These are phyloP conservation scores for Podaxis sp. DNA, from an alignment of 768 basidiomycete species.

Conservation along the genomic window DNA sequence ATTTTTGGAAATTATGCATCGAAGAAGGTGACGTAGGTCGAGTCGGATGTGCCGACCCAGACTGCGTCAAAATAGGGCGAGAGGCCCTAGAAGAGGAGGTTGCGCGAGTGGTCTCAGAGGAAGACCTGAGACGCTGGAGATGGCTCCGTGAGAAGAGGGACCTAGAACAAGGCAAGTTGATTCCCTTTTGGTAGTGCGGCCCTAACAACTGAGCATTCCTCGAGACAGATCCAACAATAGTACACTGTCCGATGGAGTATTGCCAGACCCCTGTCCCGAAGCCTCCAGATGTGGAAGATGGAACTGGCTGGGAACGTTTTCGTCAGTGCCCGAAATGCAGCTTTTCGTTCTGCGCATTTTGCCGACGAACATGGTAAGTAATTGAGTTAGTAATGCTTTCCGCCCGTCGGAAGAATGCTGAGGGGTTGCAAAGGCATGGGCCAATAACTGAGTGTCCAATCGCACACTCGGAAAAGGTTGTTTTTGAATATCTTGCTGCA, in stretches of 20 bases:
- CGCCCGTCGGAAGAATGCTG: background rate
- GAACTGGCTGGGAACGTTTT: conserved; percentile 66
- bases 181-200: background rate
- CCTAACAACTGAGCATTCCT: conserved; percentile 12
- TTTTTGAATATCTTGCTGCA: conserved; percentile 61
- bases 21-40: conserved; percentile 69
- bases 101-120: conserved; percentile 60
- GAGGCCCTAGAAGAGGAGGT: conserved; percentile 72
- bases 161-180: conserved; percentile 60
- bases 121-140: conserved; percentile 67
- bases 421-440: conserved; percentile 61
- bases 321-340: conserved; percentile 67
- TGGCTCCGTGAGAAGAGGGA: conserved; percentile 71
- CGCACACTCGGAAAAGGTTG: conserved; percentile 58
- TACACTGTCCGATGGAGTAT: conserved; percentile 74
- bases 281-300: conserved; percentile 45
- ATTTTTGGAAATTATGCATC: conserved; percentile 82
- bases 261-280: conserved; percentile 80
- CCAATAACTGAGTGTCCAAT: conserved; percentile 68
- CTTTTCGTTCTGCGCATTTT: conserved; percentile 82
- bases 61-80: conserved; percentile 63
- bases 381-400: background rate
- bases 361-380: conserved; percentile 71
- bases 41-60: conserved; percentile 79
- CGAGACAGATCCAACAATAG: conserved; percentile 63